These are phyloP conservation scores for Paramecium octaurelia DNA, from an alignment of 73 alveolate species.

Conservation along the genomic window DNA sequence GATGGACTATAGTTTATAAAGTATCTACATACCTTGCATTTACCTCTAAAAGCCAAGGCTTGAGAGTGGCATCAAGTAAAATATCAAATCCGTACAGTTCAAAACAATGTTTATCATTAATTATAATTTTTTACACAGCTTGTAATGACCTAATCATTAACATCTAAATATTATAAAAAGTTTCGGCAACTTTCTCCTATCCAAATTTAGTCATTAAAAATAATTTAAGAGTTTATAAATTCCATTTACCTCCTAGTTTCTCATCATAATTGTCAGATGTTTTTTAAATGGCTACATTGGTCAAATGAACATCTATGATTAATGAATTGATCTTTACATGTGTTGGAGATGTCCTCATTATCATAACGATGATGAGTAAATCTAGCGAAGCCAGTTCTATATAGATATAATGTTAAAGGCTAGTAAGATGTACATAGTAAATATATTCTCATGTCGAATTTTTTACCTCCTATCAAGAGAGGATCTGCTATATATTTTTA, in stretches of 20 bases:
- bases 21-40: constrained; percentile 4
- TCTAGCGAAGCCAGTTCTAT: constrained; percentile 98
- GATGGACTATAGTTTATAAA: constrained; percentile 81
- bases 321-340: constrained; percentile 56
- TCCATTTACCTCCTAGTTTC: constrained; percentile 98
- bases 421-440: constrained; percentile 95
- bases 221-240: constrained; percentile 86
- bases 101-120: constrained; percentile 99
- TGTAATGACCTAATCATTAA: constrained; percentile 82
- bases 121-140: constrained; percentile 94
- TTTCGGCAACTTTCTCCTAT: constrained; percentile 94
- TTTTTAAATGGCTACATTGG: constrained; percentile 99
- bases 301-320: constrained; percentile 83
- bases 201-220: constrained; percentile 92
- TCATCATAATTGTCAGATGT: constrained; percentile 95
- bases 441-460: constrained; percentile 99
- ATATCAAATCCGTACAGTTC: constrained; percentile 99
- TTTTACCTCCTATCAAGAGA: constrained; percentile 99
- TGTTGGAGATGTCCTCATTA: constrained; percentile 91
- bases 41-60: constrained; percentile 99
- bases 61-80: constrained; percentile 94
- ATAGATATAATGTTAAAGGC: constrained; percentile 97
- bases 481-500: constrained; percentile 96
- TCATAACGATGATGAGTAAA: constrained; percentile 95
- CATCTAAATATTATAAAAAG: constrained; percentile 86